Evolutionary conservation across 768 basidiomycete genomes (phyloP).

Genomic region (Leccinum subtestaceum): DNA sequence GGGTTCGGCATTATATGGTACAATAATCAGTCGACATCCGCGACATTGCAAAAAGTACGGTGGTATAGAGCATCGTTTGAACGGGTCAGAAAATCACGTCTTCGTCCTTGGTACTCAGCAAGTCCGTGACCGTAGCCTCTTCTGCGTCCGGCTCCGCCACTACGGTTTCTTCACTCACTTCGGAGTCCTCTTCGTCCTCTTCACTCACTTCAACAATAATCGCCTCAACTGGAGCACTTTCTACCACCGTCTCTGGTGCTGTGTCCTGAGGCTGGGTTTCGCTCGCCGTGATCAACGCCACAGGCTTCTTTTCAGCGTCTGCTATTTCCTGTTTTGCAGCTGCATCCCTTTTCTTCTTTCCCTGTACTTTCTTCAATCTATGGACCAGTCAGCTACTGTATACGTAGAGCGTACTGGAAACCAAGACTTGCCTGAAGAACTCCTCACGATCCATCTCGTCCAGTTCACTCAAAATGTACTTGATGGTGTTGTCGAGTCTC

Average conservation of each 20-base stretch:
- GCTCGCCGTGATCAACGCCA: slow-evolving; percentile 1
- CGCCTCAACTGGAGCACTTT: too few relatives aligned
- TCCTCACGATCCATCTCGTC: slow-evolving; percentile 99
- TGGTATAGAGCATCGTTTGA: slow-evolving; percentile 12
- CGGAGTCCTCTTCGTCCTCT: slow-evolving; percentile 29
- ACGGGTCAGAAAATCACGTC: slow-evolving; percentile 84
- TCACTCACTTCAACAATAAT: neutral
- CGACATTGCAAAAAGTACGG: slow-evolving; percentile 4
- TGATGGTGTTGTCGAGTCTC: slow-evolving; percentile 93
- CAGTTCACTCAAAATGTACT: slow-evolving; percentile 94
- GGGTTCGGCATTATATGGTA: slow-evolving; percentile 11
- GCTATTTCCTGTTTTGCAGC: slow-evolving; percentile 20
- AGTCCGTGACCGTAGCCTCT: slow-evolving; percentile 44
- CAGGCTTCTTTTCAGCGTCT: slow-evolving; percentile 9
- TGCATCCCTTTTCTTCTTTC: slow-evolving; percentile 90
- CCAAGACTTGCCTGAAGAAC: slow-evolving; percentile 70
- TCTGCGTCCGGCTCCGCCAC: slow-evolving; percentile 21
- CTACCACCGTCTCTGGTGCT: neutral
- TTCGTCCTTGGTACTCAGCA: slow-evolving; percentile 83
- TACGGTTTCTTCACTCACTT: slow-evolving; percentile 17
- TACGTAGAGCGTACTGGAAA: neutral
- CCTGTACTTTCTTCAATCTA: slow-evolving; percentile 95
- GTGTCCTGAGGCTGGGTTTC: slow-evolving; percentile 11
- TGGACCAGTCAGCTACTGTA: slow-evolving; percentile 6
- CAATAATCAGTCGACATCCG: slow-evolving; percentile 3